Base-by-base conservation (phyloP, 1,284 basidiomycete genomes). In the Trichosporon sp. region DNA sequence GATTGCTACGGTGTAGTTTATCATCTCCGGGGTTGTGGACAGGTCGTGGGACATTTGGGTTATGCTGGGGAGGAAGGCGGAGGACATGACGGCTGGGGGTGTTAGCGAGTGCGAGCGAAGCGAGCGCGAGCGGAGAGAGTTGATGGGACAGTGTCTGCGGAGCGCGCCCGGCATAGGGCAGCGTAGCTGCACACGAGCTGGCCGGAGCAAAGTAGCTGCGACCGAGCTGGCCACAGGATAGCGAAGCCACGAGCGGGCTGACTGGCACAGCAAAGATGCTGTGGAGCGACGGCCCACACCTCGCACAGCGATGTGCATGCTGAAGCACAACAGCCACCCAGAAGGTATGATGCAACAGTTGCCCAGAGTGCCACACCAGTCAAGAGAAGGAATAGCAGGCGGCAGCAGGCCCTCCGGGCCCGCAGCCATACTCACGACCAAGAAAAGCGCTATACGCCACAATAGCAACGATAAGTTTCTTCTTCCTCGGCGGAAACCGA, bases 11-110 rank as follows among this genome's bases (percentile, higher is more conserved):
- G 76, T 82, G 63, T 76, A 86, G 84, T 85, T 86, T 66, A 90
- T 83, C 27, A 87, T 75, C 3, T 82, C 70, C 1, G 82, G 82
- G 0, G 86, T 85, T 0, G 87, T 84, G 34, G 84, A 63, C 8
- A 90, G 78, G 62, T 90, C 88, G 23, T 78, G 74, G 0, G 87
- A 84, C 66, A 90, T 86, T 63, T 86, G 82, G 0, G 87, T 87
- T 56, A 90, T 88, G 0, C 85, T 84, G 0, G 89, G 89, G 2
- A 88, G 82, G 76, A 90, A 89, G 2, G 86, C 84, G 4, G 86
- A 85, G 1, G 86, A 83, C 0, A 88, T 85, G 72, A 90, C 86
- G 29, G 88, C 88, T 90, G 70, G 7, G 70, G 7, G 19, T 23
- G 40, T 44, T 21, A 44, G 40, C 40, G 40, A 44, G 36, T n/a